phyloP scores from a whole-genome alignment of 768 basidiomycete species.

The Nevesoporus exiguus region DNA sequence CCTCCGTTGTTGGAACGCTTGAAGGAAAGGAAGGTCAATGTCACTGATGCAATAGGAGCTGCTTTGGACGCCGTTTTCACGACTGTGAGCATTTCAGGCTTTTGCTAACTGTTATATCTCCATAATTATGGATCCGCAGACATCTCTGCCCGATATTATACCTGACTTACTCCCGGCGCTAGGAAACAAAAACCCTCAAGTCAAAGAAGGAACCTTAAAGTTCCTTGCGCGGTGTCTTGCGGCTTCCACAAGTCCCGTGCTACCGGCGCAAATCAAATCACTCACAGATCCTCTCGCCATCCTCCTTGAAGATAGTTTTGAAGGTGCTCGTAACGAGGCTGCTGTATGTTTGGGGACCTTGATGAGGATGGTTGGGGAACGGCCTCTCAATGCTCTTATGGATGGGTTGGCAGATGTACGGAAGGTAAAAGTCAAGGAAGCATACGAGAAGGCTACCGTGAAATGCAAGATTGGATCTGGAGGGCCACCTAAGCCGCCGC shows the following conservation, averaged over 20 bases:
- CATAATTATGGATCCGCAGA: constrained; percentile 42
- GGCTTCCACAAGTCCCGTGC: constrained; percentile 65
- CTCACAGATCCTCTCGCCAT: constrained; percentile 71
- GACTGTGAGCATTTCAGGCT: constrained; percentile 55
- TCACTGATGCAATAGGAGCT: constrained; percentile 83
- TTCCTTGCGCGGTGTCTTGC: constrained; percentile 80
- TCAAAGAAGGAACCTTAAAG: constrained; percentile 89
- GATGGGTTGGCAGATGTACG: constrained; percentile 83
- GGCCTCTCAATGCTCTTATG: constrained; percentile 82
- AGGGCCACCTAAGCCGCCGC: constrained; percentile 42
- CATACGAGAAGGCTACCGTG: constrained; percentile 87
- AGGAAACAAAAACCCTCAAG: constrained; percentile 92
- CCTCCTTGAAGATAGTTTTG: constrained; percentile 84
- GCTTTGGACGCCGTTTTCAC: constrained; percentile 87
- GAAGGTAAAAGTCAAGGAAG: constrained; percentile 91
- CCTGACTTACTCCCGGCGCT: constrained; percentile 77
- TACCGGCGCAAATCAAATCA: constrained; percentile 73
- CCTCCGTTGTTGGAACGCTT: constrained; percentile 79
- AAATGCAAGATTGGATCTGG: constrained; percentile 73
- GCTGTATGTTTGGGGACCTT: constrained; percentile 83
- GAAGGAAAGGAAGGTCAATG: constrained; percentile 91
- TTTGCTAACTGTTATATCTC: constrained; percentile 1
- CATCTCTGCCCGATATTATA: constrained; percentile 72
- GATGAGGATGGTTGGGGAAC: constrained; percentile 97
- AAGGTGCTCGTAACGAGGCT: constrained; percentile 87